Evolutionary conservation across 2,329 filamentous ascomycete species (phyloP), one percentile per base, ranked within the genome.

Genomic region (Fusarium chuoi): DNA sequence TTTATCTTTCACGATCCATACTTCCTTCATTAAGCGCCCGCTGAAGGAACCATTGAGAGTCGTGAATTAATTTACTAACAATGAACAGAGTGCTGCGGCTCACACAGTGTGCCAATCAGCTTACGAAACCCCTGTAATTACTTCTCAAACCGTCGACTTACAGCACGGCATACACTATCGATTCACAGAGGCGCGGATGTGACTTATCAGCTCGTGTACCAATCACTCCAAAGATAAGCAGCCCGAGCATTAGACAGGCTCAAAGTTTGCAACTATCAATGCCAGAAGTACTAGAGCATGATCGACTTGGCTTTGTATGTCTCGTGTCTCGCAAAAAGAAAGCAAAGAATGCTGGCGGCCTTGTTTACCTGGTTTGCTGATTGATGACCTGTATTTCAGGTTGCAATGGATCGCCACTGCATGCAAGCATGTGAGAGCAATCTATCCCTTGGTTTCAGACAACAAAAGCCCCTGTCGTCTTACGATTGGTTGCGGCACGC

Each of bases 81-180:
- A 24, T 51, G 48, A 11, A 15, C 22, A 1, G 12, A 51, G 14
- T 18, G 62, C 30, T 52, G 52, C 10, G 52, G 60, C 62, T 75
- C 58, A 48, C 35, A 46, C 38, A 44, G 20, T 44, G 22, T 51
- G 17, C 63, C 55, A 65, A 68, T 70, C 52, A 63, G 68, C 44
- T 56, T 45, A 60, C 48, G 24, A 28, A 55, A 52, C 65, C 74
- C 68, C 59, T 78, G 75, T 52, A 51, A 58, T n/a, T 39, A 42
- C 51, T 66, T 64, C 74, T 70, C 26, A 65, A 75, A 70, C 51
- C 61, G 70, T 75, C 56, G 62, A 68, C 64, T 58, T 68, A 75
- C 71, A 77, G 66, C 36, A 54, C 44, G 36, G 24, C 51, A 24
- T 33, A 44, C 55, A 54, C 41, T 60, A 70, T 42, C 15, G 44